phyloP scores from a whole-genome alignment of 306 rosid species.

The Citrullus colocynthis region DNA sequence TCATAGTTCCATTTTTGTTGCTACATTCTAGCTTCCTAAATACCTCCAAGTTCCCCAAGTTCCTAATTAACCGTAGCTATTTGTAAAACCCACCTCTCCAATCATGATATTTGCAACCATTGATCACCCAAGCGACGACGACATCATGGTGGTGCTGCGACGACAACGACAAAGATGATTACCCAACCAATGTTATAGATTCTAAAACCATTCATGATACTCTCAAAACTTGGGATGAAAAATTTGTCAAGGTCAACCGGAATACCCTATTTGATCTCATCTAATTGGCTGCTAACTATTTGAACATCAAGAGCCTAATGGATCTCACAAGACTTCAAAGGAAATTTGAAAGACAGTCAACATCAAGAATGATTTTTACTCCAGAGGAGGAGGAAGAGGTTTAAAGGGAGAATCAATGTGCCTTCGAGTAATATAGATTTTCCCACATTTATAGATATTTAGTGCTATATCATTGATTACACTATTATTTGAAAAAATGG shows the following conservation, averaged over 20 bases:
- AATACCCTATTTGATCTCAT: conserved; percentile 17
- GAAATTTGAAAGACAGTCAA: conserved; percentile 16
- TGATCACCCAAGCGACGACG: too few relatives aligned
- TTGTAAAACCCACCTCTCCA: too few relatives aligned
- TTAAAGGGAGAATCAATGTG: conserved; percentile 5
- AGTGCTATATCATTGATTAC: too few relatives aligned
- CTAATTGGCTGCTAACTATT: conserved; percentile 25
- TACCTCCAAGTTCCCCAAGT: too few relatives aligned
- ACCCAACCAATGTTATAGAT: background rate
- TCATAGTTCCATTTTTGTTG: too few relatives aligned
- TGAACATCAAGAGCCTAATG: conserved; percentile 17
- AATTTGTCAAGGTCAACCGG: conserved; percentile 10
- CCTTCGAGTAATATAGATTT: background rate
- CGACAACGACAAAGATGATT: too few relatives aligned
- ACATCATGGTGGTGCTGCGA: too few relatives aligned
- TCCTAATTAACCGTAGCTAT: too few relatives aligned
- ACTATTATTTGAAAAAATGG: too few relatives aligned
- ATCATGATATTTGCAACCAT: too few relatives aligned
- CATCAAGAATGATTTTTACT: conserved; percentile 23
- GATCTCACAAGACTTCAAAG: conserved; percentile 10
- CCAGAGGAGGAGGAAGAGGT: conserved; percentile 20
- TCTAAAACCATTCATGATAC: background rate
- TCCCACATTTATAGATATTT: too few relatives aligned
- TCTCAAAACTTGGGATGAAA: conserved; percentile 16
- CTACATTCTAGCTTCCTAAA: too few relatives aligned